phyloP scores from a whole-genome alignment of 495 filamentous ascomycete genomes.

The Penicillium nucicola region DNA sequence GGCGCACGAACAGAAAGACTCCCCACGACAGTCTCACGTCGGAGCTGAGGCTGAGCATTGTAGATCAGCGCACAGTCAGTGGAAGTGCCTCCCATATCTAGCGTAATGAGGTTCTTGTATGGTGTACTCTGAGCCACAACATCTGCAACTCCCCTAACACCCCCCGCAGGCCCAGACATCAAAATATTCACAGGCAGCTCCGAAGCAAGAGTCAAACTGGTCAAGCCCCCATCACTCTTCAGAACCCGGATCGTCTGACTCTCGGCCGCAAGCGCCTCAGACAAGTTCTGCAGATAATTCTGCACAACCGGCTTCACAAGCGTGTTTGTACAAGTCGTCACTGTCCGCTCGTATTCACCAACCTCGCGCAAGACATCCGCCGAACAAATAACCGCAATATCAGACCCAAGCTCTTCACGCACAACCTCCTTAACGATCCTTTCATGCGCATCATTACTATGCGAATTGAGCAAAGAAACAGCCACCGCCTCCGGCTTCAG shows the following conservation, averaged over 20 bases:
- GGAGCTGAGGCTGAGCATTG: slow-evolving; percentile 41
- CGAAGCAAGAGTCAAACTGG: slow-evolving; percentile 39
- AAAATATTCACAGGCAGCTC: slow-evolving; percentile 47
- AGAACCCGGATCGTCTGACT: slow-evolving; percentile 45
- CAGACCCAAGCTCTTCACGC: slow-evolving; percentile 32
- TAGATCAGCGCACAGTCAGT: slow-evolving; percentile 49
- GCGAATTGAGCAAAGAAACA: slow-evolving; percentile 48
- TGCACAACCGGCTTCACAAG: slow-evolving; percentile 50
- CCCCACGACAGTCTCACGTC: slow-evolving; percentile 44
- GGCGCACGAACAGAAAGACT: slow-evolving; percentile 46
- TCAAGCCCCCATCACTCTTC: slow-evolving; percentile 47
- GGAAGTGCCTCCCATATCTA: slow-evolving; percentile 52
- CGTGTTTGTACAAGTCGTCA: slow-evolving; percentile 49
- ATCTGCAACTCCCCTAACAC: slow-evolving; percentile 44
- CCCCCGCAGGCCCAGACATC: slow-evolving; percentile 49
- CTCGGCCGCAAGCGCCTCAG: slow-evolving; percentile 31
- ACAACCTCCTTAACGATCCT: slow-evolving; percentile 31
- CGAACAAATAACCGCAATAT: slow-evolving; percentile 40
- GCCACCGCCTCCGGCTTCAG: slow-evolving; percentile 44
- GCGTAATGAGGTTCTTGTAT: slow-evolving; percentile 48
- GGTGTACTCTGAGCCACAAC: slow-evolving; percentile 42
- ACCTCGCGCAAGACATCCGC: slow-evolving; percentile 47
- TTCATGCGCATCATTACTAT: slow-evolving; percentile 43
- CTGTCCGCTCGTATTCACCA: slow-evolving; percentile 51
- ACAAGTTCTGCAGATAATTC: slow-evolving; percentile 39